A percentile compares a stretch with the other conserved stretches of the same genome.
Evolutionary conservation across 768 basidiomycete genomes (phyloP).

Genomic region (Megacollybia marginata): DNA sequence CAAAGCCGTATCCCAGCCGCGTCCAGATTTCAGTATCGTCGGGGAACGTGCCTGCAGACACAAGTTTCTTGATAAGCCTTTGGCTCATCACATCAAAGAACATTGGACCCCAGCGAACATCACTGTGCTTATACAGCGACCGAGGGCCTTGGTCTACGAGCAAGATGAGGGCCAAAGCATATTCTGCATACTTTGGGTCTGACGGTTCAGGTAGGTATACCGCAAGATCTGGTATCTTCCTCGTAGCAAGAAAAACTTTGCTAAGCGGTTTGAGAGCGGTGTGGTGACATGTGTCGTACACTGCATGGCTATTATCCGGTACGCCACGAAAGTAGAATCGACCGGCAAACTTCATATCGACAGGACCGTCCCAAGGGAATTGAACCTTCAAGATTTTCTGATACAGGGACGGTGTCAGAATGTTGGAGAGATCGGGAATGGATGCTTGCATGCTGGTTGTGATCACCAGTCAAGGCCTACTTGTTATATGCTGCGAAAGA

Average conservation of each 20-base stretch:
- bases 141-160: slow-evolving; percentile 8
- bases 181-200: slow-evolving; percentile 4
- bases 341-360: slow-evolving; percentile 1
- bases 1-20: slow-evolving; percentile 4
- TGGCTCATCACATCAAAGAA: slow-evolving; percentile 3
- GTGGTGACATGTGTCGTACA: slow-evolving; percentile 5
- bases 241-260: slow-evolving; percentile 1
- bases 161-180: slow-evolving; percentile 2
- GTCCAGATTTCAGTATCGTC: slow-evolving; percentile 2
- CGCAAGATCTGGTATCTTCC: neutral
- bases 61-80: slow-evolving; percentile 2
- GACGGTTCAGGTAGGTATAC: slow-evolving; percentile 1
- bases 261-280: slow-evolving; percentile 5
- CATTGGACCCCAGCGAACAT: slow-evolving; percentile 1
- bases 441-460: neutral
- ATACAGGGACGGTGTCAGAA: slow-evolving; percentile 3
- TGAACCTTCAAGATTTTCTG: slow-evolving; percentile 1
- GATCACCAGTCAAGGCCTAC: too few relatives aligned
- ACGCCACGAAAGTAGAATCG: slow-evolving; percentile 1
- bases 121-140: neutral
- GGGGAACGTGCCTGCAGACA: slow-evolving; percentile 1
- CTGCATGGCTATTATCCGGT: slow-evolving; percentile 3
- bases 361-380: slow-evolving; percentile 4
- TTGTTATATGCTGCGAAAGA: too few relatives aligned
- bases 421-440: slow-evolving; percentile 2